phyloP scores from a whole-genome alignment of 305 asterid genomes.

The Fraxinus latifolia region DNA sequence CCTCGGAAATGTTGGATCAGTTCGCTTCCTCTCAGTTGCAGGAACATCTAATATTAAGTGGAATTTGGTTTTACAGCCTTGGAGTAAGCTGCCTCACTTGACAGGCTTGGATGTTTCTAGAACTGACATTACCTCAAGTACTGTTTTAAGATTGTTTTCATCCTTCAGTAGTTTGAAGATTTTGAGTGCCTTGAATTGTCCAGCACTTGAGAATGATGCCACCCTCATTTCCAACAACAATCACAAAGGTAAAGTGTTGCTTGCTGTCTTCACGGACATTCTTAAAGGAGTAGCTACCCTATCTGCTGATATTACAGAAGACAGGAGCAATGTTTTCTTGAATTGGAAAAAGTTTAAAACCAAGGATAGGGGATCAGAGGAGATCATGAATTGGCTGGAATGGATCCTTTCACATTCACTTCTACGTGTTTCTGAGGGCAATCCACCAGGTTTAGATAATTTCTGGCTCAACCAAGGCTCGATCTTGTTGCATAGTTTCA shows the following conservation, averaged over 20 bases:
- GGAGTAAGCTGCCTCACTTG: slow-evolving; percentile 70
- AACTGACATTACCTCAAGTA: slow-evolving; percentile 56
- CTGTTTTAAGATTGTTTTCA: slow-evolving; percentile 55
- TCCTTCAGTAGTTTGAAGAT: slow-evolving; percentile 60
- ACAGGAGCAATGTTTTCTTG: slow-evolving; percentile 49
- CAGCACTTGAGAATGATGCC: slow-evolving; percentile 58
- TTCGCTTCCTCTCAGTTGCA: slow-evolving; percentile 79
- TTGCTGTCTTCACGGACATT: slow-evolving; percentile 59
- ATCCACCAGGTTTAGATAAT: slow-evolving; percentile 68
- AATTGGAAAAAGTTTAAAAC: slow-evolving; percentile 45
- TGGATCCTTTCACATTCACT: slow-evolving; percentile 77
- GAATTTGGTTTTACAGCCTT: slow-evolving; percentile 51
- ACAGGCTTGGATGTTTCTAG: slow-evolving; percentile 84
- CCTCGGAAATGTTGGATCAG: slow-evolving; percentile 54
- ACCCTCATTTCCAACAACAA: slow-evolving; percentile 51
- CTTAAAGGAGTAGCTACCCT: slow-evolving; percentile 58
- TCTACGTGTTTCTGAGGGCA: slow-evolving; percentile 83
- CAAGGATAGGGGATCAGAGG: slow-evolving; percentile 50
- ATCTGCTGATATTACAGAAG: slow-evolving; percentile 50
- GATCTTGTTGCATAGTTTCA: slow-evolving; percentile 60
- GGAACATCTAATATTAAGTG: slow-evolving; percentile 68
- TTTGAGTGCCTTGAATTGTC: slow-evolving; percentile 73
- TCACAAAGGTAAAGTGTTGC: slow-evolving; percentile 66
- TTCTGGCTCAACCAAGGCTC: slow-evolving; percentile 93
- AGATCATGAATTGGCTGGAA: slow-evolving; percentile 77